Evolutionary conservation across 2,329 filamentous ascomycete species (phyloP).

Genomic region (Claviceps cyperi): DNA sequence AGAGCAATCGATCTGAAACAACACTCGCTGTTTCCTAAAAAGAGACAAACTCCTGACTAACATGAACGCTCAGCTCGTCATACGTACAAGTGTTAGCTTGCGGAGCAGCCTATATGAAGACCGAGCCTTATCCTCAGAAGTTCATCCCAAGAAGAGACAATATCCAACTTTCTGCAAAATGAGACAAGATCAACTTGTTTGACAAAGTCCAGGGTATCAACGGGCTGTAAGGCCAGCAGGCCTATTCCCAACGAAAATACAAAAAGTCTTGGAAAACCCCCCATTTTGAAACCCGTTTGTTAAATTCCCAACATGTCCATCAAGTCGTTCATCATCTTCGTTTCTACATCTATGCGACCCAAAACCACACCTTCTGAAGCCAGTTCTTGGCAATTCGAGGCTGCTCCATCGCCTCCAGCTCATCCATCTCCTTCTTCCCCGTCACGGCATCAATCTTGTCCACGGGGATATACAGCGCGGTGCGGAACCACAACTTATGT

Average conservation of each 20-base stretch:
- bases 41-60: no score
- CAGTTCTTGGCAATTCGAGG: slow-evolving; percentile 34
- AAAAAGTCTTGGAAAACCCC: background rate
- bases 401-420: slow-evolving; percentile 33
- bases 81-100: no score
- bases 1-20: no score
- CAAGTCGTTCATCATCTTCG: background rate
- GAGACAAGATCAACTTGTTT: background rate
- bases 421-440: slow-evolving; percentile 49
- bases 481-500: slow-evolving; percentile 40
- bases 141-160: no score
- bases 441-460: slow-evolving; percentile 40
- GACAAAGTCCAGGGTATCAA: slow-evolving; percentile 3
- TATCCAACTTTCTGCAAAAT: background rate
- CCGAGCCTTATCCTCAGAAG: no score
- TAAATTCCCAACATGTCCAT: background rate
- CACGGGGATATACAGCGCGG: slow-evolving; percentile 25
- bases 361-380: slow-evolving; percentile 39
- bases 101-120: no score
- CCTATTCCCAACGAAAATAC: background rate
- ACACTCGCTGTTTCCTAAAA: no score
- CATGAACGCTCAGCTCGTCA: no score
- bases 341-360: slow-evolving; percentile 29
- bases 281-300: no score
- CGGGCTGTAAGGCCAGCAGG: background rate